Evolutionary conservation across 768 basidiomycete genomes (phyloP).

Genomic region (Amanita rubescens): DNA sequence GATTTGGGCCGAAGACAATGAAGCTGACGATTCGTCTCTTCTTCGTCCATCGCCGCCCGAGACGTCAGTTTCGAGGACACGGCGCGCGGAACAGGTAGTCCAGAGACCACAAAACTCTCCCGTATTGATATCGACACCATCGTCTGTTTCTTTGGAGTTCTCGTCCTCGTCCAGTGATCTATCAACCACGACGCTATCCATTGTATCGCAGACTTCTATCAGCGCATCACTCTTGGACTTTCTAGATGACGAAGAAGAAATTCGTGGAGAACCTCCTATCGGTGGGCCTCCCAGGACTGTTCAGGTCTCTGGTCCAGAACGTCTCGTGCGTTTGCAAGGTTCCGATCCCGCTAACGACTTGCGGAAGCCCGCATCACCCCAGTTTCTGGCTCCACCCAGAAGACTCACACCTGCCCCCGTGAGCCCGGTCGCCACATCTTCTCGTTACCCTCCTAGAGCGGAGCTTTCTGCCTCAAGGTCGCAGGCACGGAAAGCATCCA

Average conservation of each 20-base stretch:
- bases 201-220: background rate
- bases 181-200: background rate
- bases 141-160: background rate
- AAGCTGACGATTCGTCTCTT: background rate
- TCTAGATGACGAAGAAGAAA: background rate
- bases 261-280: background rate
- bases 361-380: background rate
- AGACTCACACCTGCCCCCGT: background rate
- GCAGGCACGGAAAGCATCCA: background rate
- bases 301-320: background rate
- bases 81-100: background rate
- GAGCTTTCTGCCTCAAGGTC: background rate
- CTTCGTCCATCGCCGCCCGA: background rate
- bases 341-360: background rate
- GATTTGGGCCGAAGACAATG: background rate
- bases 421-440: background rate
- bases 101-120: background rate
- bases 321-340: background rate
- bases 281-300: background rate
- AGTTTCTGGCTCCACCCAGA: background rate
- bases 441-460: background rate
- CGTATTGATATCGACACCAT: background rate
- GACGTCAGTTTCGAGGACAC: background rate
- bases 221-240: background rate
- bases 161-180: background rate